These are phyloP conservation scores for Vanrija sp. DNA, from an alignment of 1,284 basidiomycete genomes.

Conservation along the genomic window DNA sequence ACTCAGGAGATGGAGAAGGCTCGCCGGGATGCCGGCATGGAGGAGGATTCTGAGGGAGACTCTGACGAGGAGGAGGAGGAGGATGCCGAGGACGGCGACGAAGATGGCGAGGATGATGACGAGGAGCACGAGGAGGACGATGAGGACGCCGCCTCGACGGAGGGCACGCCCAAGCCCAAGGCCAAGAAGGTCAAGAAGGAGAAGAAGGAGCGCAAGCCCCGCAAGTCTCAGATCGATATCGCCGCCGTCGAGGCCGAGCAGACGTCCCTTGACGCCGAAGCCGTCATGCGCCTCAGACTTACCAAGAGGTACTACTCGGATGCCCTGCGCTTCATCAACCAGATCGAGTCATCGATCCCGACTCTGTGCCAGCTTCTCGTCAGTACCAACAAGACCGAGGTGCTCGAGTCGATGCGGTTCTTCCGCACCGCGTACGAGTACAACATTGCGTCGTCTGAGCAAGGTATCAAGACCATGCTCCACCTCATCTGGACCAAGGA, in stretches of 20 bases:
- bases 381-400: conserved; percentile 88
- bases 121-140: conserved; percentile 22
- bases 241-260: conserved; percentile 61
- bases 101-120: conserved; percentile 47
- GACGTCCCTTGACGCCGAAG: conserved; percentile 59
- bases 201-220: conserved; percentile 54
- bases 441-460: conserved; percentile 70
- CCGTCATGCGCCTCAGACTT: conserved; percentile 68
- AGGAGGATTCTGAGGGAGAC: conserved; percentile 56
- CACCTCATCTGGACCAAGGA: conserved; percentile 98
- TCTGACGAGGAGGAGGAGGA: conserved; percentile 42
- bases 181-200: conserved; percentile 44
- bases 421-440: conserved; percentile 83
- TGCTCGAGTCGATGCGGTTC: conserved; percentile 92
- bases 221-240: conserved; percentile 61
- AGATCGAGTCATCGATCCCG: conserved; percentile 74
- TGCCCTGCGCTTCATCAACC: conserved; percentile 77
- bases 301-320: conserved; percentile 85
- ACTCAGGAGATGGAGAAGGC: conserved; percentile 53
- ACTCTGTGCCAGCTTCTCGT: conserved; percentile 74
- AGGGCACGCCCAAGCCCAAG: conserved; percentile 33
- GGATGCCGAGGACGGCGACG: conserved; percentile 30
- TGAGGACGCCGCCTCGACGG: conserved; percentile 37
- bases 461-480: conserved; percentile 86
- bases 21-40: conserved; percentile 46